Base-by-base conservation (phyloP, 2,329 filamentous ascomycete species). In the Aspergillus awamori region DNA sequence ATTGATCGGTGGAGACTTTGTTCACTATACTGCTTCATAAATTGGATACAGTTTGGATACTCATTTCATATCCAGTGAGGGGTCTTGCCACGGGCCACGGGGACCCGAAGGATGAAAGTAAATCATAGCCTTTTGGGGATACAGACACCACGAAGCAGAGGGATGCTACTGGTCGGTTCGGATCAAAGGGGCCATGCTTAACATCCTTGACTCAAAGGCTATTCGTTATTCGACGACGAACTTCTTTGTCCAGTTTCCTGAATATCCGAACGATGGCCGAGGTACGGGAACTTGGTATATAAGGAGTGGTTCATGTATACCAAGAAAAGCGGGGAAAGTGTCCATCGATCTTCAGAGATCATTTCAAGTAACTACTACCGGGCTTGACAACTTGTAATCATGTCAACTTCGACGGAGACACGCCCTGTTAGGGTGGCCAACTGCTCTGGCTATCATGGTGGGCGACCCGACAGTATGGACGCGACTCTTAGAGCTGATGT, bases 401-500 rank as follows among this genome's bases (percentile, higher is more conserved):
- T 54, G 52, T 17, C 38, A 1, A 13, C 15, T n/a, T 22, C 3
- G 2, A 20, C 15, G 11, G 13, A 41, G 38, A 61, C 33, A 30
- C 69, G 73, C 10, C 70, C 73, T 4, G 70, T 72, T 13, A 66
- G 66, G 20, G 69, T 76, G 5, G 74, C 74, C 22, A 76, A 76
- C 54, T 76, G 72, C 58, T 76, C 72, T n/a, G 72, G 74, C 1
- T 74, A 65, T 53, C 62, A 70, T 70, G 67, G 67, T 69, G 56
- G 36, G 51, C 41, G 8, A 2, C 4, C 4, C 8, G 49, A 11
- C 26, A 28, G 1, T 52, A 15, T 10, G 11, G 13, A 8, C 11
- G 22, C 2, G 26, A 1, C 10, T 17, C 8, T 6, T 33, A 48
- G 24, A 5, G 13, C 17, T 43, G 7, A 49, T 33, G 22, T 17